Percentiles rank a stretch among this genome's conserved stretches.
These are phyloP conservation scores for Psidium guajava DNA, from an alignment of 345 rosid species.

Conservation along the genomic window DNA sequence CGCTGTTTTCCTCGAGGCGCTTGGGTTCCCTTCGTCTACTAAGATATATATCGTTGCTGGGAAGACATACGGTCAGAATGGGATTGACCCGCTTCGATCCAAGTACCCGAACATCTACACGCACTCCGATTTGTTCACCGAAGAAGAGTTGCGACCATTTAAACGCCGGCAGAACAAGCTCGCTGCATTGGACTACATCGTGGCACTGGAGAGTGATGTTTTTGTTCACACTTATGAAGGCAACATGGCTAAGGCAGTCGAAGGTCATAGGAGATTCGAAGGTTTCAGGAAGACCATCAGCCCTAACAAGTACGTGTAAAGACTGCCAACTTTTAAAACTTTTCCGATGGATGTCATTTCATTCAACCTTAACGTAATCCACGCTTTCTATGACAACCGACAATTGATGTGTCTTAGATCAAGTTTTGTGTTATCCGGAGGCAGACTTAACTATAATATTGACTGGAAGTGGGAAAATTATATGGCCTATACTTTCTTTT, in stretches of 20 bases:
- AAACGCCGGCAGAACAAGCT: constrained; percentile 36
- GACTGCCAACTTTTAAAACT: too few species aligned
- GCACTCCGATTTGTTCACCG: constrained; percentile 44
- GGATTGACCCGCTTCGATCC: constrained; percentile 25
- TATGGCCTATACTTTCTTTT: not conserved
- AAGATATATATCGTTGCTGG: constrained; percentile 68
- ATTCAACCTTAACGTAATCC: not conserved
- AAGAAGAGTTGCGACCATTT: constrained; percentile 37
- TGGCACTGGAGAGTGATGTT: constrained; percentile 55
- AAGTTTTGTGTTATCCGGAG: not conserved
- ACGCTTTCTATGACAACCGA: not conserved
- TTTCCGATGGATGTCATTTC: not conserved
- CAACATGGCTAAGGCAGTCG: constrained; percentile 75
- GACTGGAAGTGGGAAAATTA: not conserved
- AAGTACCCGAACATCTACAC: constrained; percentile 42
- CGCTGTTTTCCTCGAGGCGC: constrained; percentile 57
- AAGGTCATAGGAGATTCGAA: constrained; percentile 57
- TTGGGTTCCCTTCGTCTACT: constrained; percentile 48
- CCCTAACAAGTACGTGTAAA: constrained; percentile 44
- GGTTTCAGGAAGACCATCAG: constrained; percentile 61
- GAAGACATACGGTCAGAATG: constrained; percentile 42
- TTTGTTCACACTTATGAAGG: constrained; percentile 64
- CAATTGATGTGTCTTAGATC: not conserved
- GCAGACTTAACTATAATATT: not conserved
- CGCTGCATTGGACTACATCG: constrained; percentile 58